Evolutionary conservation across 345 rosid genomes (phyloP).

Genomic region (Rhodamnia argentea): DNA sequence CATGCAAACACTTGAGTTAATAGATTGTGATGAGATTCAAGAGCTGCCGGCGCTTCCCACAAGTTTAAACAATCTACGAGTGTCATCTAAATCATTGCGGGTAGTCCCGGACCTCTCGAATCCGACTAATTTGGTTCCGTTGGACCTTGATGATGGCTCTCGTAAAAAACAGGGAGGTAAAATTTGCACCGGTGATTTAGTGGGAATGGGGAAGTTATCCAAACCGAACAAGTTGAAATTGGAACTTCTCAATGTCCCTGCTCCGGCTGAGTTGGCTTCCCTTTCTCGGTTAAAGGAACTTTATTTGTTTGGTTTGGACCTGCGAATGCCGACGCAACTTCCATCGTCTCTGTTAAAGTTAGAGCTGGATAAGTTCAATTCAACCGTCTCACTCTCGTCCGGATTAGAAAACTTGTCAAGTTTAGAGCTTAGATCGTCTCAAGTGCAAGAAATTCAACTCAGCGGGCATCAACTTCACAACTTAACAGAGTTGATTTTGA

Average conservation of each 20-base stretch:
- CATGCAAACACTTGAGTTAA: fast-evolving
- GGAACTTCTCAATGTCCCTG: neutral
- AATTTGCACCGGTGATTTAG: fast-evolving
- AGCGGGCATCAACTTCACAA: neutral
- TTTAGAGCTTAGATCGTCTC: fast-evolving
- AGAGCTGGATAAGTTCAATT: fast-evolving
- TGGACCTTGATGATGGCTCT: fast-evolving
- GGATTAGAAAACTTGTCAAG: neutral
- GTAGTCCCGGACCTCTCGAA: neutral
- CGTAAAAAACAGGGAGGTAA: fast-evolving
- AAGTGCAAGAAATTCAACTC: neutral
- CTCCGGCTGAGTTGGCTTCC: neutral
- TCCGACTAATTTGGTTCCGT: neutral
- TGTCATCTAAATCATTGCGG: neutral
- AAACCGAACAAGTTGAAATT: fast-evolving
- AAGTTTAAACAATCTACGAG: fast-evolving
- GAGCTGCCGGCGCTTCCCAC: neutral
- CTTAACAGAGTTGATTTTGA: fast-evolving
- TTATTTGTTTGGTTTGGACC: fast-evolving
- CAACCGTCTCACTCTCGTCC: neutral
- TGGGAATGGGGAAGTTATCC: neutral
- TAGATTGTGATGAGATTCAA: fast-evolving
- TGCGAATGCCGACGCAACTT: fast-evolving
- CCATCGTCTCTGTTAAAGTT: fast-evolving
- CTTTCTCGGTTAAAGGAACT: neutral